Base-by-base conservation (phyloP, 2,329 filamentous ascomycete genomes). In the Bipolaris victoriae region DNA sequence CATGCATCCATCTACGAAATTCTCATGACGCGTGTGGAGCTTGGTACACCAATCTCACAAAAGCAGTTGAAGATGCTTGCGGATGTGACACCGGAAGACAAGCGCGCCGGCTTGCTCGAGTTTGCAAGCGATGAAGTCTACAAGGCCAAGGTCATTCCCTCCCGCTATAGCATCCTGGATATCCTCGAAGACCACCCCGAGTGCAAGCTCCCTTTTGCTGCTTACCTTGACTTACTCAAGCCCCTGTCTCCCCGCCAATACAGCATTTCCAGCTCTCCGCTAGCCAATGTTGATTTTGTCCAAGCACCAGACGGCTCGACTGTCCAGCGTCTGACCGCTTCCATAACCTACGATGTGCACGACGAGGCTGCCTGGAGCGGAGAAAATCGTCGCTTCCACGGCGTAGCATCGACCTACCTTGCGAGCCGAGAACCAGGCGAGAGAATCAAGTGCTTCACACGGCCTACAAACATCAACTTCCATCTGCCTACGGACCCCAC, bases 241-340 rank as follows among this genome's bases (percentile, higher is more conserved):
- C 54, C 54, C n/a, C 18, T 57, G 2, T 48, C 49, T 43, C 54
- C 54, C 7, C 54, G 54, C 7, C 54, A 57, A 39, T 57, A 57
- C 22, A 60, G 49, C 49, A 90, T 92, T 67, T 90, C 89, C 1
- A 91, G 89, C 0, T 90, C 88, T 0, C 88, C 89, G 0, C 79
- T 90, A 0, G 78, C 77, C 39, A 80, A 86, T n/a, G 69, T 79
- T 0, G 54, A 57, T 7, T 57, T 57, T 18, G 16, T 53, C 18
- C 49, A 48, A n/a, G 52, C 41, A 16, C 10, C 37, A 1, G 37
- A 53, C 16, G 49, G 54, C 29, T 37, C 44, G 3, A 24, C 49
- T 2, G 18, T 1, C 5, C 54, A 57, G 22, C 54, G 44, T 6
- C 18, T 57, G 16, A 44, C 44, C 16, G 54, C 49, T 7, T 53